These are phyloP conservation scores for Penicillium sclerotigenum DNA, from an alignment of 2,329 filamentous ascomycete species.

Conservation along the genomic window DNA sequence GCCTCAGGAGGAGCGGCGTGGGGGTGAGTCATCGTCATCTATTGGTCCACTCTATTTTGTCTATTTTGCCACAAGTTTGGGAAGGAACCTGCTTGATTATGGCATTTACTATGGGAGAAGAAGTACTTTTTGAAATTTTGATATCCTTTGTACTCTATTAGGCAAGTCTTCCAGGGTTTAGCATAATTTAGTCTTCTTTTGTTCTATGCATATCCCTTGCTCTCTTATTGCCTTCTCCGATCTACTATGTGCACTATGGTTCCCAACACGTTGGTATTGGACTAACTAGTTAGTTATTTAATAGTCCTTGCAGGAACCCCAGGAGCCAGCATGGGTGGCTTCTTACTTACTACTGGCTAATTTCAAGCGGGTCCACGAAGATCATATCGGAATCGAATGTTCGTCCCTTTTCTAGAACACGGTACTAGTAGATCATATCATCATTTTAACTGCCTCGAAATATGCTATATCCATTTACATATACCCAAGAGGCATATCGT, in stretches of 20 bases:
- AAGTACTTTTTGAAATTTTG: not conserved
- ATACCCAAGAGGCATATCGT: not conserved
- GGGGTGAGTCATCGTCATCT: slow-evolving; percentile 21
- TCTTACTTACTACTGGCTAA: not conserved
- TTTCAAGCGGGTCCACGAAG: slow-evolving; percentile 1
- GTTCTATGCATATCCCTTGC: not conserved
- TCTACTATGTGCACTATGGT: not conserved
- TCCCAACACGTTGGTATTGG: not conserved
- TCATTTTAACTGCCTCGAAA: not conserved
- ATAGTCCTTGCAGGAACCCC: too few species aligned
- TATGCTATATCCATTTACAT: not conserved
- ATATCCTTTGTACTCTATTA: not conserved
- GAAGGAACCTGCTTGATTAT: slow-evolving; percentile 4
- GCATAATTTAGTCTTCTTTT: not conserved
- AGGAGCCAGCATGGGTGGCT: not conserved
- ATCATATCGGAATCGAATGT: slow-evolving; percentile 4
- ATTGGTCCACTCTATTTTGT: not conserved
- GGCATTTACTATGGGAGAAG: not conserved
- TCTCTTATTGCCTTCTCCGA: not conserved
- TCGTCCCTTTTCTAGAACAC: not conserved
- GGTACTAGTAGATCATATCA: slow-evolving; percentile 1
- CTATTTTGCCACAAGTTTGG: not conserved
- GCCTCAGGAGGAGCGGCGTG: slow-evolving; percentile 17
- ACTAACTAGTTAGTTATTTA: not conserved
- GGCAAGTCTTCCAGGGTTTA: not conserved